Conservation (phyloP, 805 yeast species). For the Candida chilensis region DNA sequence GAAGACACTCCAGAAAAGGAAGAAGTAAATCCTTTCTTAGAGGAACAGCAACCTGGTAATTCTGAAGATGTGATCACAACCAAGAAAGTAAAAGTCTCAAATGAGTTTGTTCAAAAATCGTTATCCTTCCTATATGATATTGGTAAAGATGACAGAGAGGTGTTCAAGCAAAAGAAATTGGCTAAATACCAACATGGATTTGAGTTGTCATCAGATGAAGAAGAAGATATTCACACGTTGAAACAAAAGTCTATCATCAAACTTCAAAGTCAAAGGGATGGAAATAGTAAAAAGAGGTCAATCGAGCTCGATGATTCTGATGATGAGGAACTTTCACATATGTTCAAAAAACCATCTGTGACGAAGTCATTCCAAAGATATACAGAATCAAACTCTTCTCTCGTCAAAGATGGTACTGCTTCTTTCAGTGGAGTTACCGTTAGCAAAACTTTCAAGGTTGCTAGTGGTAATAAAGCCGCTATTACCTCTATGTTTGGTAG, state of each 20-base stretch:
- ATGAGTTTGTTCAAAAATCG: conserved; percentile 46
- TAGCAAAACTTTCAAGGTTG: conserved; percentile 43
- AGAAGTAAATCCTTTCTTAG: conserved; percentile 5
- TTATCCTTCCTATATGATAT: conserved; percentile 39
- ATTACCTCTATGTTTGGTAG: conserved; percentile 46
- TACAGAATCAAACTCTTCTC: conserved; percentile 23
- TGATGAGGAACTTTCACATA: conserved; percentile 14
- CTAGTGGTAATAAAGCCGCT: conserved; percentile 47
- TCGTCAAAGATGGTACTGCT: conserved; percentile 28
- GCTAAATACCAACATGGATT: conserved; percentile 26
- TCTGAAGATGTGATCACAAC: conserved; percentile 14
- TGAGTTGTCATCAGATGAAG: conserved; percentile 24
- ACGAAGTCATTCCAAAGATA: conserved; percentile 34
- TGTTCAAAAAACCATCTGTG: conserved; percentile 34
- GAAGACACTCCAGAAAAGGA: conserved; percentile 13
- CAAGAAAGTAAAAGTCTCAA: conserved; percentile 32
- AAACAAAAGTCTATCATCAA: conserved; percentile 30
- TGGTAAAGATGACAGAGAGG: conserved; percentile 17
- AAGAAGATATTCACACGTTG: conserved; percentile 34
- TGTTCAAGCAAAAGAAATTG: conserved; percentile 13
- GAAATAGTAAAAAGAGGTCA: conserved; percentile 6
- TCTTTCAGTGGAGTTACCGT: conserved; percentile 39
- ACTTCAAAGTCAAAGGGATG: conserved; percentile 15
- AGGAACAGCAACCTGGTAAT: conserved; percentile 6
- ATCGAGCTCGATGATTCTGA: conserved; percentile 8